Percentiles rank a stretch among this genome's conserved stretches.
These are phyloP conservation scores for Trichoderma asperelloides DNA, from an alignment of 495 filamentous ascomycete species.

Conservation along the genomic window DNA sequence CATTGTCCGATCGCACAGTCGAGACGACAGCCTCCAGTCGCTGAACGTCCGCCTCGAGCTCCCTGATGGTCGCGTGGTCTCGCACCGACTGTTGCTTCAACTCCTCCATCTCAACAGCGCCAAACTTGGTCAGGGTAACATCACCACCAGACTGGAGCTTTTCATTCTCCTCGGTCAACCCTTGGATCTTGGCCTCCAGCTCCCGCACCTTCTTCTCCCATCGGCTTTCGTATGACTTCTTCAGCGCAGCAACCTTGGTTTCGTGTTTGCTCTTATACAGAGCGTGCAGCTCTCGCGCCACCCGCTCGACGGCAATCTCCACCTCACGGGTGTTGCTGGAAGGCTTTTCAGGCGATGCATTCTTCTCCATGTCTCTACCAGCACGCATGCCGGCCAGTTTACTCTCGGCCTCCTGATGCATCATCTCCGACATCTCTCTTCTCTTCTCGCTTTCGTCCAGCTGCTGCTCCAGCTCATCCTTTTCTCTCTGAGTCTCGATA, in stretches of 20 bases:
- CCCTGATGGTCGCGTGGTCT: constrained; percentile 44
- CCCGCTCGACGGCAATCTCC: constrained; percentile 84
- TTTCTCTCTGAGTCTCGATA: constrained; percentile 61
- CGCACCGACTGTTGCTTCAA: constrained; percentile 40
- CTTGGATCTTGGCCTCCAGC: constrained; percentile 59
- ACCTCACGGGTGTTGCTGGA: constrained; percentile 41
- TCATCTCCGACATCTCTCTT: constrained; percentile 53
- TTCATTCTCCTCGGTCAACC: constrained; percentile 62
- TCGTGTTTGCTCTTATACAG: constrained; percentile 98
- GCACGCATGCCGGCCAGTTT: constrained; percentile 60
- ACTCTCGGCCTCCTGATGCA: constrained; percentile 62
- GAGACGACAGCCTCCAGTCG: constrained; percentile 60
- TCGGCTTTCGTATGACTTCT: constrained; percentile 85
- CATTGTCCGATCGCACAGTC: constrained; percentile 56
- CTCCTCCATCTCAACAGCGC: constrained; percentile 34
- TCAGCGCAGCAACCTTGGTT: constrained; percentile 84
- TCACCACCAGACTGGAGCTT: constrained; percentile 57
- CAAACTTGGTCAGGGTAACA: constrained; percentile 45
- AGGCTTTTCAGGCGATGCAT: constrained; percentile 22
- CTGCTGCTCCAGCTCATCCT: constrained; percentile 60
- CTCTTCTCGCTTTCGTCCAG: constrained; percentile 67
- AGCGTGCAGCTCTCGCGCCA: constrained; percentile 78
- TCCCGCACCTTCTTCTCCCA: constrained; percentile 79
- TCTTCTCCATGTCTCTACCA: constrained; percentile 29
- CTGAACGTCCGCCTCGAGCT: constrained; percentile 57